phyloP scores from a whole-genome alignment of 306 rosid genomes.

The Astragalus glycyphyllos region DNA sequence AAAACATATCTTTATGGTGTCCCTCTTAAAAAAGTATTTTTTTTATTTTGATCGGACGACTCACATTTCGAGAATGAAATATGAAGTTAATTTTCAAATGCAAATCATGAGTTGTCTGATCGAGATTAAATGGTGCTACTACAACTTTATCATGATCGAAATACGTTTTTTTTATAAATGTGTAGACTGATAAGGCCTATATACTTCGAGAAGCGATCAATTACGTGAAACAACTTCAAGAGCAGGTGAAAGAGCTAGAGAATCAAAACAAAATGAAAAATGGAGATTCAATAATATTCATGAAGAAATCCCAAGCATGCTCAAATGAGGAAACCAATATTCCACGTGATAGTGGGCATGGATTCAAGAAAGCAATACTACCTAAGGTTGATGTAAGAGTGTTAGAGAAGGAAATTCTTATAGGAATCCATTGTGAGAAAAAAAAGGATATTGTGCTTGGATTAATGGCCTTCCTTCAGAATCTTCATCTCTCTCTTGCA shows the following conservation, averaged over 20 bases:
- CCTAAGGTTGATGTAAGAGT: slow-evolving; percentile 43
- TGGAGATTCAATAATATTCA: slow-evolving; percentile 1
- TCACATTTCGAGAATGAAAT: too few species aligned
- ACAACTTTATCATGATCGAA: neutral
- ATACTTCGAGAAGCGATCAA: slow-evolving; percentile 35
- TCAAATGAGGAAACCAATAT: neutral
- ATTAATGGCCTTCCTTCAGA: slow-evolving; percentile 41
- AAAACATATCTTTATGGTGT: too few species aligned
- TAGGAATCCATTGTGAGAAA: slow-evolving; percentile 44
- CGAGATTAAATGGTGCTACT: too few species aligned
- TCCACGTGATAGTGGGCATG: neutral
- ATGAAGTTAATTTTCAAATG: too few species aligned
- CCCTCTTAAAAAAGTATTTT: too few species aligned
- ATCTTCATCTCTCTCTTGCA: slow-evolving; percentile 40
- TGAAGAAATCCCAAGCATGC: slow-evolving; percentile 29
- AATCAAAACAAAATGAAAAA: slow-evolving; percentile 21
- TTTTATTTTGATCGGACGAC: too few species aligned
- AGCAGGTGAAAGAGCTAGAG: slow-evolving; percentile 36
- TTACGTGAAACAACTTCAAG: slow-evolving; percentile 43
- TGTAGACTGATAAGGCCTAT: slow-evolving; percentile 38
- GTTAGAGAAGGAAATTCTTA: slow-evolving; percentile 37
- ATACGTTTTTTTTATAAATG: neutral
- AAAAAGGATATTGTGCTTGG: slow-evolving; percentile 40
- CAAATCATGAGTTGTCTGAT: too few species aligned
- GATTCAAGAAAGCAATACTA: neutral